Evolutionary conservation across 2,329 filamentous ascomycete genomes (phyloP).

Genomic region (Zasmidium angulare): DNA sequence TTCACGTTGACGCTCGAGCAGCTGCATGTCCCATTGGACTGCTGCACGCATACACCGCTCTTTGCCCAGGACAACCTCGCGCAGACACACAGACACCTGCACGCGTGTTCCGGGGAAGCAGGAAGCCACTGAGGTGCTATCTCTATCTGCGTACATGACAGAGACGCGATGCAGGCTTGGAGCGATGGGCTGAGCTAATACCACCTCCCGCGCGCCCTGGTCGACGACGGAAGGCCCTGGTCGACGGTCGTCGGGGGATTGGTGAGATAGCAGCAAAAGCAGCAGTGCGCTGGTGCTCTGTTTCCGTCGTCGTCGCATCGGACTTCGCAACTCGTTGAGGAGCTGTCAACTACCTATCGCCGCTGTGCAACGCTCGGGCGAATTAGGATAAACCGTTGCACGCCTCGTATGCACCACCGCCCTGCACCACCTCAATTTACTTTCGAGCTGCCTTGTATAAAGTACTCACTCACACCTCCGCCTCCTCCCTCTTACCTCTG

Average conservation of each 20-base stretch:
- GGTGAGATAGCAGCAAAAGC: background rate
- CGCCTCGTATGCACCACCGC: no score
- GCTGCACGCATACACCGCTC: background rate
- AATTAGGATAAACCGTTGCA: background rate
- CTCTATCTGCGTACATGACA: background rate
- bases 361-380: background rate
- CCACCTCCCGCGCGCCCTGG: background rate
- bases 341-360: background rate
- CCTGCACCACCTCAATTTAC: no score
- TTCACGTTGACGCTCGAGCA: no score
- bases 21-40: background rate
- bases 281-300: no score
- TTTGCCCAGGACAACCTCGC: background rate
- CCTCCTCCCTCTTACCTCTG: background rate
- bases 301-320: background rate
- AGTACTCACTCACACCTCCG: background rate
- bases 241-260: background rate
- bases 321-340: no score
- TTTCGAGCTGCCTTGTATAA: background rate
- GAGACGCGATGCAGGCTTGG: background rate
- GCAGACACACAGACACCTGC: no score
- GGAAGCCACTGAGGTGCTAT: background rate
- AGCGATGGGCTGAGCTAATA: background rate
- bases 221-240: background rate
- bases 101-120: background rate